Base-by-base conservation (phyloP, 352 stramenopile species). In the Phytophthora palmivora region DNA sequence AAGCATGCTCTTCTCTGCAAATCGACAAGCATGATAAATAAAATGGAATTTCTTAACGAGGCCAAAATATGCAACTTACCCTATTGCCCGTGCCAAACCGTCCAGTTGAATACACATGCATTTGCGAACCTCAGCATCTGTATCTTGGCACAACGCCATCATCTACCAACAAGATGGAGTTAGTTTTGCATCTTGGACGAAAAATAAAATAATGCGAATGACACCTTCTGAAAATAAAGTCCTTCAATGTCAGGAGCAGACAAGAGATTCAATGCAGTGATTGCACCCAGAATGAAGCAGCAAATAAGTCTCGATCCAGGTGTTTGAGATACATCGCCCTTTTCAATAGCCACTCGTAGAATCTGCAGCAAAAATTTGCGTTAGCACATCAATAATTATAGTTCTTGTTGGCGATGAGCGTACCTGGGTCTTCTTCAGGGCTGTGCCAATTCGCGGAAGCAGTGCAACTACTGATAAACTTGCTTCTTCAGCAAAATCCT, bases 71-170 rank as follows among this genome's bases (percentile, higher is more conserved):
- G 22, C 1, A n/a, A 18, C 63, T 43, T 69, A 94, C 86, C 86
- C 78, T 10, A 94, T 72, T 38, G 84, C 80, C 21, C 86, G 67
- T 22, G 84, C 86, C 4, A 94, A 58, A 0, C 76, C 82, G 54
- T 94, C 86, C 11, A 94, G 57, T 50, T 94, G 86, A 50, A 94
- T 80, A 46, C 86, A 93, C 86, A 94, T 94, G 56, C 79, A 93
- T 53, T 72, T 87, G 21, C 86, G 84, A 22, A 94, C 82, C 67
- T 94, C 86, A 10, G 84, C 81, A 39, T 94, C 86, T 4, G 86
- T 94, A 42, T 94, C 86, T 76, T 94, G 86, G 41, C 86, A 94
- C 24, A 94, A 56, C 0, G 76, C 79, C 78, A 94, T 92, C 86
- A 93, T 94, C 84, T 94, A 72, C 6, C 6, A 8, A 36, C 9